Conservation (phyloP, 495 filamentous ascomycete genomes). For the Neurospora sp. region DNA sequence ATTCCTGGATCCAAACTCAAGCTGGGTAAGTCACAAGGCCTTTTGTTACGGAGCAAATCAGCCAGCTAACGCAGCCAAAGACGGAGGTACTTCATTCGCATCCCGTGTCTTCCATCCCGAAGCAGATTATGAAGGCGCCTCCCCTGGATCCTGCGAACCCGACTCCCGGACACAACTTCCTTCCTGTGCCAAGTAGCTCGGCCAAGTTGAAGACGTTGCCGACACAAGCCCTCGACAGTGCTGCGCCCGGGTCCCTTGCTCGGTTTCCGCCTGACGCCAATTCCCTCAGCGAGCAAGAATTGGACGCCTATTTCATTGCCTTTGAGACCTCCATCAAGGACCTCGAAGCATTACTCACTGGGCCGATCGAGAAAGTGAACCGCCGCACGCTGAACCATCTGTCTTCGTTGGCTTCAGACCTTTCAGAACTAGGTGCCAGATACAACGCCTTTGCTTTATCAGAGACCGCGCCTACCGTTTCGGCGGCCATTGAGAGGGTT, state of each 20-base stretch:
- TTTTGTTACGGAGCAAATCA: background rate
- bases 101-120: conserved; percentile 83
- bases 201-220: conserved; percentile 65
- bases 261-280: conserved; percentile 75
- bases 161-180: conserved; percentile 74
- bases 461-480: conserved; percentile 75
- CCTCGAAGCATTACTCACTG: conserved; percentile 73
- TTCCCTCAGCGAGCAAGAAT: conserved; percentile 71
- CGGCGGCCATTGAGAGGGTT: conserved; percentile 87
- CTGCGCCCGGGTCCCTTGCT: conserved; percentile 56
- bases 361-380: conserved; percentile 93
- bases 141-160: conserved; percentile 89
- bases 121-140: conserved; percentile 85
- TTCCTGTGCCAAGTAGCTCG: conserved; percentile 74
- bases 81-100: conserved; percentile 85
- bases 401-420: conserved; percentile 69
- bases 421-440: conserved; percentile 82
- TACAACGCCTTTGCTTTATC: conserved; percentile 97
- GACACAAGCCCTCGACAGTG: conserved; percentile 27
- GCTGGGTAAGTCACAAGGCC: conserved; percentile 64
- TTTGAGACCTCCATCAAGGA: conserved; percentile 85
- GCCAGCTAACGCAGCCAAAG: conserved; percentile 40
- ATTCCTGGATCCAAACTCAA: conserved; percentile 94
- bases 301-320: conserved; percentile 90
- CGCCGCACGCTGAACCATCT: conserved; percentile 78